Evolutionary conservation across 257 asterid species (phyloP).

Genomic region (Solanum neorickii): DNA sequence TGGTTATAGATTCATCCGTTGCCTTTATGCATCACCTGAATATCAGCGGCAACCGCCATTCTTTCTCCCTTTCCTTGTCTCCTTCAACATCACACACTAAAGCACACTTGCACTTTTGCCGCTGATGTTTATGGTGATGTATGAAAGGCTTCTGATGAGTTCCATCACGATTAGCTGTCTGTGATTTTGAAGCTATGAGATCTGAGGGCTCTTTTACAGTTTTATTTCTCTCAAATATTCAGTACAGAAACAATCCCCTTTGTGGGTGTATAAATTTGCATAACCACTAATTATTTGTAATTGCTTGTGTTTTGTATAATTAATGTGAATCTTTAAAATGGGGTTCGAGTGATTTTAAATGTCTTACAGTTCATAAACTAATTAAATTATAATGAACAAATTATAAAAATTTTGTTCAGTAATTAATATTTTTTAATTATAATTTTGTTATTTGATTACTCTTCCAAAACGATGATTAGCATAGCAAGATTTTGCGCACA

Average conservation of each 20-base stretch:
- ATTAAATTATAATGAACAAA: not conserved
- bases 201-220: slow-evolving; percentile 46
- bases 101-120: not conserved
- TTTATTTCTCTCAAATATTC: not conserved
- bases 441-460: too few relatives aligned
- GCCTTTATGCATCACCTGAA: slow-evolving; percentile 31
- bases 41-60: slow-evolving; percentile 3
- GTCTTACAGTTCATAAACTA: too few relatives aligned
- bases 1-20: slow-evolving; percentile 30
- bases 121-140: slow-evolving; percentile 29
- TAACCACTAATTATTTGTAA: too few relatives aligned
- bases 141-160: slow-evolving; percentile 33
- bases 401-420: too few relatives aligned
- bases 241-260: not conserved
- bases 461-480: too few relatives aligned
- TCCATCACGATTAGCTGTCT: slow-evolving; percentile 14
- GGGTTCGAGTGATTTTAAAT: too few relatives aligned
- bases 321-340: too few relatives aligned
- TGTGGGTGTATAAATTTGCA: not conserved
- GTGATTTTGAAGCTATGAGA: slow-evolving; percentile 78
- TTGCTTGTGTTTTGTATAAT: too few relatives aligned
- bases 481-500: too few relatives aligned
- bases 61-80: not conserved
- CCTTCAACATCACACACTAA: not conserved
- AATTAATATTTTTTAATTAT: too few relatives aligned